These are phyloP conservation scores for Paramecium primaurelia DNA, from an alignment of 73 alveolate genomes.

Conservation along the genomic window DNA sequence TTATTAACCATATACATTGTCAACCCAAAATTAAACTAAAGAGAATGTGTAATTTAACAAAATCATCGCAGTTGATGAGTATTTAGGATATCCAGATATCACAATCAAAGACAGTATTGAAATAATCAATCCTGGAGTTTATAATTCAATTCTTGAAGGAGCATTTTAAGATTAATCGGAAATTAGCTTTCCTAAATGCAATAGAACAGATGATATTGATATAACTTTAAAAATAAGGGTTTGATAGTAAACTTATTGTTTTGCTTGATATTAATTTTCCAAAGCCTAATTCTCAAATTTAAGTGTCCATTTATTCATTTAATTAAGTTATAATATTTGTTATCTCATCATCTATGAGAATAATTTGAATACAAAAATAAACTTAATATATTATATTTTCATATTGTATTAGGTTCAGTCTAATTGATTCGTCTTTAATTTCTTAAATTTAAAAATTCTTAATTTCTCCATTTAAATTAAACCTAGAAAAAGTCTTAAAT, in stretches of 20 bases:
- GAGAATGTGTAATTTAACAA: not conserved
- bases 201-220: not conserved
- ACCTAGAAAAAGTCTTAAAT: no score
- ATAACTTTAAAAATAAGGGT: not conserved
- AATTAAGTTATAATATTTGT: not conserved
- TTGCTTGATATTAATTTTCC: not conserved
- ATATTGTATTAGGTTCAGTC: not conserved
- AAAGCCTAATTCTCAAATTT: not conserved
- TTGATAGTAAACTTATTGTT: not conserved
- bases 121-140: not conserved
- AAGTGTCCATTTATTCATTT: not conserved
- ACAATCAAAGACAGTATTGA: not conserved
- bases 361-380: not conserved
- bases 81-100: not conserved
- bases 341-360: not conserved
- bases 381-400: not conserved
- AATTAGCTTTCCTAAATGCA: not conserved
- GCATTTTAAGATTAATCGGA: not conserved
- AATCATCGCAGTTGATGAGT: not conserved
- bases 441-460: not conserved
- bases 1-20: not conserved
- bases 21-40: not conserved
- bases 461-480: not conserved
- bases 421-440: not conserved
- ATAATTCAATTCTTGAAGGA: not conserved